Percentiles rank a stretch among this genome's conserved stretches.
Conservation (phyloP, 148 eudicot species). For the Gaultheria prostrata region DNA sequence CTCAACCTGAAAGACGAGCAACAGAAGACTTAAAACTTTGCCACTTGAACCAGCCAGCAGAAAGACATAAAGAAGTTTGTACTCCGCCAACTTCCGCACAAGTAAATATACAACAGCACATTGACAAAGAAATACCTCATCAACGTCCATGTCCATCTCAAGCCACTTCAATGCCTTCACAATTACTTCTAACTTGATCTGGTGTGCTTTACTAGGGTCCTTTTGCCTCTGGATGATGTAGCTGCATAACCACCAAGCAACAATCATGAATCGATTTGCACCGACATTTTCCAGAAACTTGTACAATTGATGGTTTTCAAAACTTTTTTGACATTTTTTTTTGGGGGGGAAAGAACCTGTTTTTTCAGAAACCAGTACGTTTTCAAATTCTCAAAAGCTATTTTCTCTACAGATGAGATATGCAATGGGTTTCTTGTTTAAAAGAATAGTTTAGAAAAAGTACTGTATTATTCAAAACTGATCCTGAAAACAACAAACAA, state of each 20-base stretch:
- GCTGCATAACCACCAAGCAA: constrained; percentile 40
- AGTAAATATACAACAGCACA: neutral
- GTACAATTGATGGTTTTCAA: neutral
- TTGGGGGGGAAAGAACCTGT: neutral
- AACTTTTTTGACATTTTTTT: neutral
- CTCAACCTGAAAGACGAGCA: constrained; percentile 61
- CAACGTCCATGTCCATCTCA: constrained; percentile 90
- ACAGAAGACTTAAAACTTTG: neutral
- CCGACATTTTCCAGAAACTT: neutral
- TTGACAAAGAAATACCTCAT: constrained; percentile 56
- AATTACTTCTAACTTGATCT: constrained; percentile 81
- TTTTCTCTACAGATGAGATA: neutral
- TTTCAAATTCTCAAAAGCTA: neutral
- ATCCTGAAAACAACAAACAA: neutral
- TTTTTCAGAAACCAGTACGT: neutral
- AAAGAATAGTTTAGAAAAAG: neutral
- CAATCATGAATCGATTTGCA: neutral
- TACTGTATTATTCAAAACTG: neutral
- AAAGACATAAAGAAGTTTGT: neutral
- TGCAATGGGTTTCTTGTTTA: neutral
- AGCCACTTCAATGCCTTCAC: constrained; percentile 93
- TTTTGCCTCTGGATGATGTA: constrained; percentile 76
- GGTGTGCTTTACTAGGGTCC: constrained; percentile 89
- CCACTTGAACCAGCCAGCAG: neutral
- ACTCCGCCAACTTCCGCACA: no score